Evolutionary conservation across 495 filamentous ascomycete species (phyloP).

Genomic region (Gamarada debralockiae): DNA sequence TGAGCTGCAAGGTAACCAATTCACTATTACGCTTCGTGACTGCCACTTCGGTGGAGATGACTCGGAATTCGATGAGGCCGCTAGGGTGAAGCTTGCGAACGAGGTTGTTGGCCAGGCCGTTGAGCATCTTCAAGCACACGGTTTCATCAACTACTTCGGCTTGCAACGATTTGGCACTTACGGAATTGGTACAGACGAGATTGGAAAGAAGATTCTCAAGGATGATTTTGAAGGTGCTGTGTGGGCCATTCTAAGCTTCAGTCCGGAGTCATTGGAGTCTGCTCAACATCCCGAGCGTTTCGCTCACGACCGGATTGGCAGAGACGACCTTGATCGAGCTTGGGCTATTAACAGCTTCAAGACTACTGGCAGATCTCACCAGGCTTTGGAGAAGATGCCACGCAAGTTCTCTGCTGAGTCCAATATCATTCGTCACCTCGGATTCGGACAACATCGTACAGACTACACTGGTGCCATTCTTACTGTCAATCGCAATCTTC

Average conservation of each 20-base stretch:
- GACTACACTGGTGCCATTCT: conserved; percentile 80
- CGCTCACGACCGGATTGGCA: conserved; percentile 41
- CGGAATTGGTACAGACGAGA: conserved; percentile 69
- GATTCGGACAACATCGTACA: conserved; percentile 30
- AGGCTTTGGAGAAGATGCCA: conserved; percentile 67
- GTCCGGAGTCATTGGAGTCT: conserved; percentile 46
- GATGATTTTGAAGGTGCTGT: conserved; percentile 76
- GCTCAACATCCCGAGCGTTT: conserved; percentile 31
- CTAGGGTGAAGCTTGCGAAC: conserved; percentile 36
- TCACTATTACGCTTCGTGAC: conserved; percentile 83
- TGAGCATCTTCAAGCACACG: conserved; percentile 51
- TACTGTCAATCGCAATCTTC: conserved; percentile 70
- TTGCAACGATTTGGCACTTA: conserved; percentile 92
- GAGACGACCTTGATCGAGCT: conserved; percentile 75
- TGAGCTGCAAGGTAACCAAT: conserved; percentile 84
- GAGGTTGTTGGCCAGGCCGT: conserved; percentile 54
- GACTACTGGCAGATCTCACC: conserved; percentile 45
- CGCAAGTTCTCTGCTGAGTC: conserved; percentile 76
- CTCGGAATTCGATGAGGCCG: conserved; percentile 30
- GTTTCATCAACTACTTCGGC: conserved; percentile 96
- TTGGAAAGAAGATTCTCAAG: conserved; percentile 80
- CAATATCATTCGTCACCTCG: conserved; percentile 71
- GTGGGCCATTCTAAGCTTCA: conserved; percentile 65
- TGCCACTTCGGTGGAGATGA: conserved; percentile 57
- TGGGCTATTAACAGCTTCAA: conserved; percentile 69